These are phyloP conservation scores for Peniophora sp. DNA, from an alignment of 1,284 basidiomycete species.

Conservation along the genomic window DNA sequence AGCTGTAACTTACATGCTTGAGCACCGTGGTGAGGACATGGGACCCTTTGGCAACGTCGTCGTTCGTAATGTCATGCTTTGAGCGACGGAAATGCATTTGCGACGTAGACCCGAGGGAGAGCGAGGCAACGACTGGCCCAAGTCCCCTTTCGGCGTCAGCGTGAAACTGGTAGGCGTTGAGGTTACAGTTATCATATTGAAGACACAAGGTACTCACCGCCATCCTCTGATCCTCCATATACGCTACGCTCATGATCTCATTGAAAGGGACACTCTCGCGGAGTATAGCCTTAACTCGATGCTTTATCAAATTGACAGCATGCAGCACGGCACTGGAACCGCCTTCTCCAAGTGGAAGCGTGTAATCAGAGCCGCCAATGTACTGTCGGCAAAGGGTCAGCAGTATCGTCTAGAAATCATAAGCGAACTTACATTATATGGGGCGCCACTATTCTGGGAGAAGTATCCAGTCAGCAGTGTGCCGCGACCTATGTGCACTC, in stretches of 20 bases:
- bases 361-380: constrained; percentile 64
- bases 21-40: constrained; percentile 42
- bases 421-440: constrained; percentile 47
- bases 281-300: constrained; percentile 29
- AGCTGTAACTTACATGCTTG: constrained; percentile 48
- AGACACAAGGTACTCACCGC: constrained; percentile 38
- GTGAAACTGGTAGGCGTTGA: constrained; percentile 47
- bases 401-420: not conserved
- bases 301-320: constrained; percentile 51
- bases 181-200: not conserved
- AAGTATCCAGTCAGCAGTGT: constrained; percentile 70
- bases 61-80: constrained; percentile 24
- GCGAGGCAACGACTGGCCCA: constrained; percentile 62
- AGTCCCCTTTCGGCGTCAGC: constrained; percentile 68
- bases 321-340: constrained; percentile 42
- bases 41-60: constrained; percentile 22
- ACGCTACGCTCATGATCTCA: constrained; percentile 71
- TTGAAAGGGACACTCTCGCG: constrained; percentile 42
- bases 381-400: constrained; percentile 36
- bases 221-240: constrained; percentile 79
- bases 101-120: constrained; percentile 66
- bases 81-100: constrained; percentile 62
- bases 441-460: constrained; percentile 73
- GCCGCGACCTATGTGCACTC: constrained; percentile 46
- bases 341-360: constrained; percentile 52